Conservation (phyloP, 2,329 filamentous ascomycete species). For the Fusarium tanahbumbuense region DNA sequence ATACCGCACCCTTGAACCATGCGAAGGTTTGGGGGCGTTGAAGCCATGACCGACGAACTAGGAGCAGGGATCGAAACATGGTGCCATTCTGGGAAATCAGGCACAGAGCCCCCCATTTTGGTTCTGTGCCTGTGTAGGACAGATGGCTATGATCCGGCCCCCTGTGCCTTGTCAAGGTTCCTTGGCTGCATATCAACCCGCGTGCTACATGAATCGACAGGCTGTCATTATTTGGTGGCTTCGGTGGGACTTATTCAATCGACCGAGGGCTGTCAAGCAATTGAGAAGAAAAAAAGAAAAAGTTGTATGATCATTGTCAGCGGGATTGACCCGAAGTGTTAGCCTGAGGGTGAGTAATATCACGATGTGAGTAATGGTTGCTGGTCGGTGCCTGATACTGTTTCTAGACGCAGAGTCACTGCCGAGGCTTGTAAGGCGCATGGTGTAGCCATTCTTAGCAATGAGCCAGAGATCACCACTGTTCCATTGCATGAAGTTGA, state of each 20-base stretch:
- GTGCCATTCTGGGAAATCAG: conserved; percentile 27
- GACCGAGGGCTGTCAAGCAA: conserved; percentile 24
- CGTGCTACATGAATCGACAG: conserved; percentile 19
- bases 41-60: neutral
- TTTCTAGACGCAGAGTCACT: conserved; percentile 15
- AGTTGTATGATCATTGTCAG: conserved; percentile 16
- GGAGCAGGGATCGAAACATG: conserved; percentile 19
- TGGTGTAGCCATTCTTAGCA: conserved; percentile 22
- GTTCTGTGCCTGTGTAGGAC: conserved; percentile 14
- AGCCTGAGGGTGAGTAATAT: conserved; percentile 2
- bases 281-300: neutral
- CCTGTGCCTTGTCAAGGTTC: conserved; percentile 12
- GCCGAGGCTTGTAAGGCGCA: conserved; percentile 20
- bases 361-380: conserved; percentile 6
- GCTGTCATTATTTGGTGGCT: conserved; percentile 10
- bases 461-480: conserved; percentile 10
- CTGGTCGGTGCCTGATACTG: neutral
- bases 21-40: conserved; percentile 18
- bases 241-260: conserved; percentile 35
- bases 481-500: conserved; percentile 1
- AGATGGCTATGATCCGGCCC: conserved; percentile 8
- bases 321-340: conserved; percentile 6
- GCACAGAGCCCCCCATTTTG: conserved; percentile 15
- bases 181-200: conserved; percentile 31
- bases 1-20: conserved; percentile 32